phyloP scores from a whole-genome alignment of 2,329 filamentous ascomycete genomes.

The Sarocladiaceae sp. region DNA sequence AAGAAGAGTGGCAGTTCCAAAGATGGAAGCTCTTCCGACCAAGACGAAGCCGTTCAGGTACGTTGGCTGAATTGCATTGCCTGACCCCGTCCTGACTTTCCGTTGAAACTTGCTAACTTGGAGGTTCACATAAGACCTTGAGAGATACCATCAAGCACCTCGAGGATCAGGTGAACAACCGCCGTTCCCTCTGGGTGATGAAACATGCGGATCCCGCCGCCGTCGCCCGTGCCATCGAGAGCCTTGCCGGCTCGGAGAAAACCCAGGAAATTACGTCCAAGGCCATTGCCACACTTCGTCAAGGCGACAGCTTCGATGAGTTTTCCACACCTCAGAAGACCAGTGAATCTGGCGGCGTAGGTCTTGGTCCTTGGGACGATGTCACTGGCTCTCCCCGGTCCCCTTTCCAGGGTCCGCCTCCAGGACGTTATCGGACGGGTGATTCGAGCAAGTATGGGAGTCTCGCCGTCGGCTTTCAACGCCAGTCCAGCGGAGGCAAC shows the following conservation, averaged over 20 bases:
- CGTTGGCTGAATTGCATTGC: conserved; percentile 2
- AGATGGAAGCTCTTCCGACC: conserved; percentile 15
- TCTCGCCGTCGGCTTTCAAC: conserved; percentile 3
- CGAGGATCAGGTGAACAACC: conserved; percentile 29
- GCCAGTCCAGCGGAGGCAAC: neutral
- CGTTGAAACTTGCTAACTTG: conserved; percentile 4
- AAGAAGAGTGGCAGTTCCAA: conserved; percentile 19
- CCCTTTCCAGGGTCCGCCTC: neutral
- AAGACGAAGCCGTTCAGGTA: conserved; percentile 25
- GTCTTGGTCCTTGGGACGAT: neutral
- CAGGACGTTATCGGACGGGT: neutral
- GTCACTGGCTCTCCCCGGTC: neutral
- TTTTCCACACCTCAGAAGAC: neutral
- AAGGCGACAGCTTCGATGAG: conserved; percentile 8
- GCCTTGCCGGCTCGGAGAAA: conserved; percentile 21
- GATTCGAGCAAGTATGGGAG: neutral
- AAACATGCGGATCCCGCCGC: conserved; percentile 25
- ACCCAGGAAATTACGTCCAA: conserved; percentile 21
- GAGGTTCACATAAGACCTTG: conserved; percentile 20
- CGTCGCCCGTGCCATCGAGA: conserved; percentile 26
- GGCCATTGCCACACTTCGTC: conserved; percentile 21
- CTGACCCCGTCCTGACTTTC: too few relatives aligned
- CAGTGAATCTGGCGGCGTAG: neutral
- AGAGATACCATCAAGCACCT: conserved; percentile 26
- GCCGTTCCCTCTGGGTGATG: conserved; percentile 29